Conservation (phyloP, 2,329 filamentous ascomycete genomes). For the Paraconiothyrium brasiliense region DNA sequence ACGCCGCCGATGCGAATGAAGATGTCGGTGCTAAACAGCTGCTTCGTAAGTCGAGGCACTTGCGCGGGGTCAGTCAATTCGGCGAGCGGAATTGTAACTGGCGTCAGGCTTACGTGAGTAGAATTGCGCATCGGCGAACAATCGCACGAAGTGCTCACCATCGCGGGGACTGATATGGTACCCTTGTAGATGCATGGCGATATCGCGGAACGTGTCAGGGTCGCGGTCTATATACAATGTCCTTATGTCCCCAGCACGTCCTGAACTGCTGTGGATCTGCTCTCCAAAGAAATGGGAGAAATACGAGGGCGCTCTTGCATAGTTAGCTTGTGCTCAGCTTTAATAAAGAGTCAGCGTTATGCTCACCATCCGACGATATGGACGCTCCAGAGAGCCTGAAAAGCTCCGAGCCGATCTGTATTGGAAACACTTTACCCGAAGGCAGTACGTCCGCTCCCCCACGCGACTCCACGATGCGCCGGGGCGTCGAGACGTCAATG, state of each 20-base stretch:
- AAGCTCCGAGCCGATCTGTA: slow-evolving; percentile 74
- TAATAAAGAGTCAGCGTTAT: slow-evolving; percentile 15
- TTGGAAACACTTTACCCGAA: slow-evolving; percentile 75
- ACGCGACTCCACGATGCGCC: slow-evolving; percentile 40
- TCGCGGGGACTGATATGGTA: slow-evolving; percentile 87
- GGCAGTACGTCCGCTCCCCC: slow-evolving; percentile 62
- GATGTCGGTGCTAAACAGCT: slow-evolving; percentile 90
- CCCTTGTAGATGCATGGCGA: slow-evolving; percentile 87
- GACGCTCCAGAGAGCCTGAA: slow-evolving; percentile 75
- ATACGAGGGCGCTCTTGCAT: slow-evolving; percentile 84
- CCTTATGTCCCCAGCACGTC: slow-evolving; percentile 68
- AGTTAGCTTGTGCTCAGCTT: slow-evolving; percentile 53
- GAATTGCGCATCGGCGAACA: slow-evolving; percentile 95
- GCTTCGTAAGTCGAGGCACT: slow-evolving; percentile 90
- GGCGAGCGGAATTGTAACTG: not conserved
- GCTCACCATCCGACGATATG: slow-evolving; percentile 75
- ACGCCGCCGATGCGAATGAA: slow-evolving; percentile 89
- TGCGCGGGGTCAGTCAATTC: slow-evolving; percentile 48
- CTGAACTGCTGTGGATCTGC: slow-evolving; percentile 74
- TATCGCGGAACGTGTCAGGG: slow-evolving; percentile 86
- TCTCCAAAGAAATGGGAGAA: slow-evolving; percentile 94
- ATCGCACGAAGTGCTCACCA: slow-evolving; percentile 85
- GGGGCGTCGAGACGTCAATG: slow-evolving; percentile 45
- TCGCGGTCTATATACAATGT: slow-evolving; percentile 97
- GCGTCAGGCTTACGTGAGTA: slow-evolving; percentile 72